phyloP scores from a whole-genome alignment of 352 stramenopile genomes.

The Pythium pyrilobum region DNA sequence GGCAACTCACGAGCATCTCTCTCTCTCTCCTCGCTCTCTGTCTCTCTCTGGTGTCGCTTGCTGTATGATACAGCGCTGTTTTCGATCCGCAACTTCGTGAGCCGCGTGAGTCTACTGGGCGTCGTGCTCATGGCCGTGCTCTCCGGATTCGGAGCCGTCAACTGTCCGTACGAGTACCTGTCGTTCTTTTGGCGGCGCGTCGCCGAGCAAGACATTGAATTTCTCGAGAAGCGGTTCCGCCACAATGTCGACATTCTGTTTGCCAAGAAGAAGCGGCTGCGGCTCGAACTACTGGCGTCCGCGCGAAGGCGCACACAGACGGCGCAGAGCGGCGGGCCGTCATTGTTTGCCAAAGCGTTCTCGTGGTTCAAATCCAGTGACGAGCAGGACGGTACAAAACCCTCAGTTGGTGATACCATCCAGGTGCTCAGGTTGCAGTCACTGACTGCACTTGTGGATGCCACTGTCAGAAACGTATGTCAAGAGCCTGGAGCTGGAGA shows the following conservation, averaged over 20 bases:
- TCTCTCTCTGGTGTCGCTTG: constrained; percentile 7
- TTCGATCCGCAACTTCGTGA: constrained; percentile 78
- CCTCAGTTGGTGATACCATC: not conserved
- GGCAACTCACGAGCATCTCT: too few species aligned
- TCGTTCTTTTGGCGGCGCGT: constrained; percentile 77
- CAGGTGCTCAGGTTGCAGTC: too few species aligned
- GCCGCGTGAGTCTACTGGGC: constrained; percentile 70
- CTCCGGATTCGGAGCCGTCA: constrained; percentile 77
- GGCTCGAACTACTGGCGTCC: constrained; percentile 36
- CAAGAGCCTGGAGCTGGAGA: constrained; percentile 59
- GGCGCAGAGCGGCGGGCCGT: constrained; percentile 9
- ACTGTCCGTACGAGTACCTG: constrained; percentile 84
- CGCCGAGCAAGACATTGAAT: constrained; percentile 77
- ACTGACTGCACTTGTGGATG: too few species aligned
- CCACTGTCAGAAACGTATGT: constrained; percentile 65
- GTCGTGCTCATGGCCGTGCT: constrained; percentile 82
- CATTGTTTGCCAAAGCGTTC: constrained; percentile 30
- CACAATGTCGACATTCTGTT: constrained; percentile 82
- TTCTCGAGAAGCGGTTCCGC: constrained; percentile 68
- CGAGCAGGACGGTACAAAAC: constrained; percentile 18
- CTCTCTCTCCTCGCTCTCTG: too few species aligned
- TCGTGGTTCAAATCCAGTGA: constrained; percentile 23
- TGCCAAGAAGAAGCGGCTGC: constrained; percentile 77
- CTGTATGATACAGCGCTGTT: constrained; percentile 38
- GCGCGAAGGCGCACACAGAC: constrained; percentile 22